Percentiles rank a stretch among this genome's conserved stretches.
These are phyloP conservation scores for Fraxinus americana DNA, from an alignment of 257 asterid genomes.

Conservation along the genomic window DNA sequence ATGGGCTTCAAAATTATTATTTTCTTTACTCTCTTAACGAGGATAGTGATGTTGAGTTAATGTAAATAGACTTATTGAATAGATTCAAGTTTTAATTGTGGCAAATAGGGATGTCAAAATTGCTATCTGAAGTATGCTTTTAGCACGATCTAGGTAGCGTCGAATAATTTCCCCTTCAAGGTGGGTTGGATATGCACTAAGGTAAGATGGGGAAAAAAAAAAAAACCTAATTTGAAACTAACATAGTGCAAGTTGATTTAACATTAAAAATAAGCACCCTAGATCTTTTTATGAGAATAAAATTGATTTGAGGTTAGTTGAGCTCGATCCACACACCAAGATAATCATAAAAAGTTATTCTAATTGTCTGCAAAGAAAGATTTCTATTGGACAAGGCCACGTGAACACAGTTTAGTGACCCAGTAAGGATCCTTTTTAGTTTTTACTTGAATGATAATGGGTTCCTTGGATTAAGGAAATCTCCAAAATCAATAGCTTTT, in stretches of 20 bases:
- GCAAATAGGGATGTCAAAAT: too few relatives aligned
- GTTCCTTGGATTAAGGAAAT: constrained; percentile 35
- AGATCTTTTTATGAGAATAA: background rate
- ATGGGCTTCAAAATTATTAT: background rate
- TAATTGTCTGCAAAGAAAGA: constrained; percentile 26
- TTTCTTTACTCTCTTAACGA: too few relatives aligned
- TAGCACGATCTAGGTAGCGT: too few relatives aligned
- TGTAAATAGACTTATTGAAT: too few relatives aligned
- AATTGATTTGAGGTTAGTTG: background rate
- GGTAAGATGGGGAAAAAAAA: background rate
- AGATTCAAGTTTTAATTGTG: too few relatives aligned
- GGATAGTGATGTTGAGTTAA: too few relatives aligned
- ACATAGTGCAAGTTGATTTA: background rate
- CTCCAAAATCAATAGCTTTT: constrained; percentile 11
- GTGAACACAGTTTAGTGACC: constrained; percentile 41
- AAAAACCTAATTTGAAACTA: background rate
- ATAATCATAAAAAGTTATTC: constrained; percentile 28
- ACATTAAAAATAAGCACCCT: background rate
- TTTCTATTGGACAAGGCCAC: constrained; percentile 48
- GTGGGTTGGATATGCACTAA: background rate
- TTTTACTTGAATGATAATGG: constrained; percentile 15
- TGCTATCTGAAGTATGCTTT: background rate
- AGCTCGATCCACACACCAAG: constrained; percentile 9
- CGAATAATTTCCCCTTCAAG: too few relatives aligned
- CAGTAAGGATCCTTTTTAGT: constrained; percentile 44